A percentile compares a stretch with the other conserved stretches of the same genome.
Evolutionary conservation across 2,329 filamentous ascomycete genomes (phyloP).

Genomic region (Hawksworthiomyces lignivorus): DNA sequence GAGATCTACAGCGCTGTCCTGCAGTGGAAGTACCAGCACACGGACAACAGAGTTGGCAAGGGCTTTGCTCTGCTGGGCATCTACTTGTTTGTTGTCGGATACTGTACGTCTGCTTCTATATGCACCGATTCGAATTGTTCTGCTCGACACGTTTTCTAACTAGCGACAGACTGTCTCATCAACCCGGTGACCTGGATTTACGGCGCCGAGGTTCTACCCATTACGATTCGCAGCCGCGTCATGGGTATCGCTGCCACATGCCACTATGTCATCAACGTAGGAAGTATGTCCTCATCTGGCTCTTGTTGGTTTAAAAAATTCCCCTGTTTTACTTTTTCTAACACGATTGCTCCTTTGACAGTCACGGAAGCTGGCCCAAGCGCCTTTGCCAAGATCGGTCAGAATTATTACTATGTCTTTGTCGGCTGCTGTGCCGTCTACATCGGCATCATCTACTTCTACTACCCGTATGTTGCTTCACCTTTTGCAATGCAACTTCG

Average conservation of each 20-base stretch:
- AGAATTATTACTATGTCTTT: conserved; percentile 56
- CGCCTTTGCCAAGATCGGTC: conserved; percentile 47
- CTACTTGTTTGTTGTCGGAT: conserved; percentile 49
- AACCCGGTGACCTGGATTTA: conserved; percentile 49
- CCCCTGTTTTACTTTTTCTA: too few species aligned
- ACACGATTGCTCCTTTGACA: conserved; percentile 4
- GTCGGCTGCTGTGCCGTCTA: conserved; percentile 45
- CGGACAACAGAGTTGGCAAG: conserved; percentile 46
- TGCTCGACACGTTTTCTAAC: not conserved
- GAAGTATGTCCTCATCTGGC: conserved; percentile 1
- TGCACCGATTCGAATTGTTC: too few species aligned
- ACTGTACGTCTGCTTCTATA: conserved; percentile 43
- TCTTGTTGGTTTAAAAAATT: not conserved
- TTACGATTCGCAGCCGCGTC: conserved; percentile 44
- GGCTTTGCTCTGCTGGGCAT: conserved; percentile 53
- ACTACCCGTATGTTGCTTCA: conserved; percentile 35
- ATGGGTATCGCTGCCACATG: conserved; percentile 46
- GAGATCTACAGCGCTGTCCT: conserved; percentile 54
- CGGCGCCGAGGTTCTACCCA: conserved; percentile 47
- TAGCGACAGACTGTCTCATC: conserved; percentile 36
- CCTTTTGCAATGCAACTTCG: too few species aligned
- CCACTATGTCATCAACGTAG: conserved; percentile 49
- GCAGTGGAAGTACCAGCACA: conserved; percentile 49
- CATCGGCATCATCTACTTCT: conserved; percentile 43
- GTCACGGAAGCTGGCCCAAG: conserved; percentile 47